Evolutionary conservation across 441 rosid species (phyloP).

Genomic region (Populus tomentosa): DNA sequence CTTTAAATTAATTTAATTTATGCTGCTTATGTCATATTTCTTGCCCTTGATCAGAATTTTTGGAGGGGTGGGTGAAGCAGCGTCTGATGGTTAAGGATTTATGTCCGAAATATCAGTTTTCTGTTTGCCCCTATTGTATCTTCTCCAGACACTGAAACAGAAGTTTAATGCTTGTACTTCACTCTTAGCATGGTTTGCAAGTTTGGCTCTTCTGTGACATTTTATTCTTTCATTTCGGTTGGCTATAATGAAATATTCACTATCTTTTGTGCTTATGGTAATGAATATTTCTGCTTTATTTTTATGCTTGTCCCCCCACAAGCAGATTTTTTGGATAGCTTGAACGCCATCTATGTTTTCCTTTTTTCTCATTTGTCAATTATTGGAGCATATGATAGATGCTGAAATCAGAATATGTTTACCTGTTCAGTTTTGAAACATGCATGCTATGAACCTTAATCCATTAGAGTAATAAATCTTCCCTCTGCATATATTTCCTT

Average conservation of each 20-base stretch:
- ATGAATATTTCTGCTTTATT: neutral
- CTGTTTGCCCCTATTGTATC: conserved; percentile 24
- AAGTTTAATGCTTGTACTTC: conserved; percentile 63
- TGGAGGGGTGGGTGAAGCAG: conserved; percentile 40
- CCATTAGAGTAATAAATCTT: neutral
- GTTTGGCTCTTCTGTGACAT: conserved; percentile 71
- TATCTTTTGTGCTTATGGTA: neutral
- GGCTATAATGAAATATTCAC: neutral
- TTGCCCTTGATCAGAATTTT: neutral
- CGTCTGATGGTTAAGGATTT: conserved; percentile 25
- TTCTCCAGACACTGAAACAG: conserved; percentile 49
- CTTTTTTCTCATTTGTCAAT: neutral
- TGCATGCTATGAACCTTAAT: neutral
- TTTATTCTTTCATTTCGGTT: neutral
- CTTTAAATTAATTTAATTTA: neutral
- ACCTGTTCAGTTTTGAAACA: neutral
- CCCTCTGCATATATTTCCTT: neutral
- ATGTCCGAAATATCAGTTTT: conserved; percentile 23
- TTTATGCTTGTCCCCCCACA: neutral
- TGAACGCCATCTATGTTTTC: neutral
- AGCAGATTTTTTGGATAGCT: neutral
- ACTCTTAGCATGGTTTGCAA: conserved; percentile 42
- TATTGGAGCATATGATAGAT: neutral
- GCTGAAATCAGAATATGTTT: neutral
- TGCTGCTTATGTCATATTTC: too few relatives aligned